Base-by-base conservation (phyloP, 2,329 filamentous ascomycete genomes). In the Mollisiaceae sp. region DNA sequence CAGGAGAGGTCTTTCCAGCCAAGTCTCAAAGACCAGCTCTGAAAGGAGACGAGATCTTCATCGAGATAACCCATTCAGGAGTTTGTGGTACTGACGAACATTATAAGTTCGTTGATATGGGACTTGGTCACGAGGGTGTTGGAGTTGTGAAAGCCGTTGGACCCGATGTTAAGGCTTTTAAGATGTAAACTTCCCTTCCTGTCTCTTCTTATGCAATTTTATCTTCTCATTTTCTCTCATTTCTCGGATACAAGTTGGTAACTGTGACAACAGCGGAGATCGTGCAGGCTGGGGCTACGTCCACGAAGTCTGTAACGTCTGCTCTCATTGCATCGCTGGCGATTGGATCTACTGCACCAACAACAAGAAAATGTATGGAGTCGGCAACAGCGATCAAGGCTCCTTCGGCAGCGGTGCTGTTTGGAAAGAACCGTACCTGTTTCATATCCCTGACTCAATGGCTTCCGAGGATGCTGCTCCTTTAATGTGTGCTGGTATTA, bases 51-150 rank as follows among this genome's bases (percentile, higher is more conserved):
- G 78, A 89, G 67, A 86, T 90, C 59, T 81, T 86, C 35, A 72
- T 91, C 72, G 81, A 81, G 60, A 80, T 90, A 65, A 90, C 86
- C 8, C 86, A 87, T 63, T 88, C 86, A 1, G 88, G 89, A 18
- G 79, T 90, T 56, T 91, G 89, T 75, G 86, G 85, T 57, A 91
- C 89, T 8, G 83, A 81, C 18, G 55, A 58, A 20, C 55, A 63
- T 39, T 59, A 39, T 22, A 55, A 32, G 39, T 54, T 8, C 27
- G 55, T 54, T 18, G 22, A 22, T 35, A 27, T 41, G 20, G 62
- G 41, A 8, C 76, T 83, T 0, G 82, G 82, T 18, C 82, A 84
- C 66, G 82, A 85, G 70, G 80, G 82, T 39, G 76, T 82, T 24
- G 82, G 82, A 8, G 58, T 80, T 36, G 77, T 84, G 5, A 72